Base-by-base conservation (phyloP, 306 rosid species). In the Psophocarpus tetragonolobus region DNA sequence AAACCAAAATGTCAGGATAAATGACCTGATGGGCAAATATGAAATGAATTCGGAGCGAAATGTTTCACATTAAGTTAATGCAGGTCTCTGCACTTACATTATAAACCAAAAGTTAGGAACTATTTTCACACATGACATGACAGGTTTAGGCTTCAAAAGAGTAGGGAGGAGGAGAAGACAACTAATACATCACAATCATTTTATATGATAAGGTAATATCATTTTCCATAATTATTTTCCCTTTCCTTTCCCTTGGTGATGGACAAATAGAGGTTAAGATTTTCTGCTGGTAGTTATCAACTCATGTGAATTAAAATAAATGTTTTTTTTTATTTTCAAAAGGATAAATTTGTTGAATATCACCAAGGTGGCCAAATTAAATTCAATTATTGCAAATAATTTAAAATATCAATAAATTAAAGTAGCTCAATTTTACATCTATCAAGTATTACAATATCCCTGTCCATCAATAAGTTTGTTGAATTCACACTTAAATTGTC, bases 61-160 rank as follows among this genome's bases (percentile, higher is more conserved):
- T 32, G 71, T 67, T 80, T 3, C 18, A 41, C 74, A 60, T 18
- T 54, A 4, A 17, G 53, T 65, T 76, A 29, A 65, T 42, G 5
- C 47, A 57, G 3, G 60, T 57, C 61, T 74, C 51, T 26, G 44
- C n/a, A 35, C 39, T 81, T 23, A 44, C 13, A 60, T 15, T 36
- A 69, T 27, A 70, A 56, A 12, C 20, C 45, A 41, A 62, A 70
- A 48, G 74, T 63, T 62, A 82, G 63, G 51, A 82, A 29, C 7
- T 3, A 33, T 36, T 15, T n/a, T n/a, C n/a, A n/a, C n/a, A n/a
- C 29, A 61, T 48, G n/a, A 20, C 27, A 11, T 45, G 8, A 41
- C 24, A 56, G 30, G 39, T 68, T 74, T 61, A n/a, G 36, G 67
- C 48, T 61, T 57, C 36, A 4, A 18, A n/a, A 17, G 12, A 26